These are phyloP conservation scores for Colletotrichum navitas DNA, from an alignment of 2,329 filamentous ascomycete genomes.

Conservation along the genomic window DNA sequence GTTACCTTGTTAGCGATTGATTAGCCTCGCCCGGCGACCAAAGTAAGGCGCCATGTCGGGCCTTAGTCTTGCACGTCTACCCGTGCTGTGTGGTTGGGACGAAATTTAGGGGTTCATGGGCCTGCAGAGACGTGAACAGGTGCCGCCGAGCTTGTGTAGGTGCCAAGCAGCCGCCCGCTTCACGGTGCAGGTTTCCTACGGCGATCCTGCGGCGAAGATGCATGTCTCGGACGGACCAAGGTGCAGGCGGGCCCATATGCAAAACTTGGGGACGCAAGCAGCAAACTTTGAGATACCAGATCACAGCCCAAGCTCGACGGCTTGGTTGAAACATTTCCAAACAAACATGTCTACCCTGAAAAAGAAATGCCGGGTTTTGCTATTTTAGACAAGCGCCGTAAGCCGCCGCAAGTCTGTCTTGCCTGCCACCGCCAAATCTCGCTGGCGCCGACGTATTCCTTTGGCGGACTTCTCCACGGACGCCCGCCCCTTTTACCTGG, in stretches of 20 bases:
- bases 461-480: constrained; percentile 40
- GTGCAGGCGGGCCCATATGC: background rate
- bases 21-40: background rate
- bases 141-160: background rate
- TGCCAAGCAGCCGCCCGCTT: background rate
- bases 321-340: constrained; percentile 13
- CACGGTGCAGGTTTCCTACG: background rate
- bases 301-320: background rate
- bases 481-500: constrained; percentile 15
- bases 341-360: background rate
- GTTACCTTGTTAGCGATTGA: background rate
- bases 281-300: background rate
- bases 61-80: background rate
- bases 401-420: background rate
- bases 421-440: background rate
- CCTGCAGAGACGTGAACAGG: background rate
- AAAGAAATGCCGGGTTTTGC: background rate
- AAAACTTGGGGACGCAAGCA: constrained; percentile 7
- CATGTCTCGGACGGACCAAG: constrained; percentile 13
- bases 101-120: constrained; percentile 2
- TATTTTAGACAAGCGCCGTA: background rate
- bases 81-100: constrained; percentile 8
- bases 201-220: constrained; percentile 4
- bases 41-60: background rate
- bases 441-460: background rate